Percentiles rank a stretch among this genome's conserved stretches.
These are phyloP conservation scores for Paecilomyces sp. DNA, from an alignment of 2,329 filamentous ascomycete species.

Conservation along the genomic window DNA sequence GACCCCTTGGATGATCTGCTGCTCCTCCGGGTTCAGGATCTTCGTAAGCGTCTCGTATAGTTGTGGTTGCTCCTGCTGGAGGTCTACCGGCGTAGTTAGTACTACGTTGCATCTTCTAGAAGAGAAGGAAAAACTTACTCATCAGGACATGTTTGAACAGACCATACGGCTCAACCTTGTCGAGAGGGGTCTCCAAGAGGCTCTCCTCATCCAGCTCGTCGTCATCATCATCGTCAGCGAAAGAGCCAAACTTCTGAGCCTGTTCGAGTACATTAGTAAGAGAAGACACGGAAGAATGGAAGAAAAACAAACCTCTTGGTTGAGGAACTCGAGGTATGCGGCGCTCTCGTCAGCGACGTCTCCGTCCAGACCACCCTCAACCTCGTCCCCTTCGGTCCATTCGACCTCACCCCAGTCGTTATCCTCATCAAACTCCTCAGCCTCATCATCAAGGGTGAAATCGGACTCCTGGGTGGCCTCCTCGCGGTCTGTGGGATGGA, in stretches of 20 bases:
- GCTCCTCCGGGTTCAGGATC: slow-evolving; percentile 72
- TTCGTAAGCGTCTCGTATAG: slow-evolving; percentile 76
- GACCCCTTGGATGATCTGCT: slow-evolving; percentile 70
- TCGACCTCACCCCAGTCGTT: slow-evolving; percentile 77
- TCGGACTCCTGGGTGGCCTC: slow-evolving; percentile 88
- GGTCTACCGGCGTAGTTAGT: slow-evolving; percentile 45
- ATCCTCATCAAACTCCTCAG: slow-evolving; percentile 67
- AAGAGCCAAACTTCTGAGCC: slow-evolving; percentile 75
- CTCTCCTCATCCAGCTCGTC: slow-evolving; percentile 90
- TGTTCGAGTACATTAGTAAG: slow-evolving; percentile 26
- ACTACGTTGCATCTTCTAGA: slow-evolving; percentile 16
- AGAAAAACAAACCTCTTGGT: slow-evolving; percentile 62
- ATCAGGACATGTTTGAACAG: slow-evolving; percentile 77
- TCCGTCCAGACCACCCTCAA: slow-evolving; percentile 51
- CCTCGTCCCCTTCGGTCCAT: slow-evolving; percentile 57
- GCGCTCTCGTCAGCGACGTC: slow-evolving; percentile 85
- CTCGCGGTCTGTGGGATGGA: slow-evolving; percentile 60
- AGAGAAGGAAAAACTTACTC: slow-evolving; percentile 52
- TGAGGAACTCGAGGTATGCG: slow-evolving; percentile 92
- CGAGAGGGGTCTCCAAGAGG: slow-evolving; percentile 84
- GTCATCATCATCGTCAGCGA: slow-evolving; percentile 68
- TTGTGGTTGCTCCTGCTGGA: slow-evolving; percentile 85
- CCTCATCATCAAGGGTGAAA: slow-evolving; percentile 67
- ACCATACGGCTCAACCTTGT: slow-evolving; percentile 90
- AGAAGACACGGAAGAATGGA: background rate